Evolutionary conservation across 495 filamentous ascomycete species (phyloP).

Genomic region (Rhizodiscina lignyota): DNA sequence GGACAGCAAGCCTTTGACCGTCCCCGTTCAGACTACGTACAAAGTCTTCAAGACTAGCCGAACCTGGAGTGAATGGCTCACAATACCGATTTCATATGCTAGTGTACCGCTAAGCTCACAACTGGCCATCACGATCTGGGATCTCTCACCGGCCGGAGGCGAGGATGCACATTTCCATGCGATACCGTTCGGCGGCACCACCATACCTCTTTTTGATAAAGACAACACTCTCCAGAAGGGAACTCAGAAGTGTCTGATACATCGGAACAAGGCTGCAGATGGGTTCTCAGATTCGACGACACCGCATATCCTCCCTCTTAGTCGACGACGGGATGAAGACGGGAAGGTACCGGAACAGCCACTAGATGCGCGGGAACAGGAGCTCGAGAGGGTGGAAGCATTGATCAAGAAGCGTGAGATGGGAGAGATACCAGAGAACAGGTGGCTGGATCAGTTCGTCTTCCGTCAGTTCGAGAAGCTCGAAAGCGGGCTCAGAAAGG

Average conservation of each 20-base stretch:
- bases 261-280: constrained; percentile 71
- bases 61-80: constrained; percentile 92
- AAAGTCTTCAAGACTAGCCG: constrained; percentile 67
- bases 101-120: constrained; percentile 62
- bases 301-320: constrained; percentile 39
- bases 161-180: constrained; percentile 50
- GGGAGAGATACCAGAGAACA: constrained; percentile 78
- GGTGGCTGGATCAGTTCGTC: constrained; percentile 89
- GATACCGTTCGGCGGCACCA: constrained; percentile 87
- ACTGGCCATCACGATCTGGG: constrained; percentile 90
- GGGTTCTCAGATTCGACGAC: constrained; percentile 68
- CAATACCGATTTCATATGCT: constrained; percentile 66
- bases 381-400: constrained; percentile 68
- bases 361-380: constrained; percentile 41
- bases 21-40: constrained; percentile 83
- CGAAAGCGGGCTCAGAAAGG: constrained; percentile 7
- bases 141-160: constrained; percentile 63
- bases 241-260: constrained; percentile 75
- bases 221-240: constrained; percentile 84
- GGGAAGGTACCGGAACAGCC: no score
- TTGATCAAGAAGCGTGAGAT: constrained; percentile 97
- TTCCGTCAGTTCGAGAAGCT: constrained; percentile 69
- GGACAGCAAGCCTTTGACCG: constrained; percentile 84
- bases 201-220: constrained; percentile 73
- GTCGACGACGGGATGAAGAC: constrained; percentile 37